A percentile compares a stretch with the other conserved stretches of the same genome.
These are phyloP conservation scores for Saccharomycodes ludwigii DNA, from an alignment of 805 yeast species.

Conservation along the genomic window DNA sequence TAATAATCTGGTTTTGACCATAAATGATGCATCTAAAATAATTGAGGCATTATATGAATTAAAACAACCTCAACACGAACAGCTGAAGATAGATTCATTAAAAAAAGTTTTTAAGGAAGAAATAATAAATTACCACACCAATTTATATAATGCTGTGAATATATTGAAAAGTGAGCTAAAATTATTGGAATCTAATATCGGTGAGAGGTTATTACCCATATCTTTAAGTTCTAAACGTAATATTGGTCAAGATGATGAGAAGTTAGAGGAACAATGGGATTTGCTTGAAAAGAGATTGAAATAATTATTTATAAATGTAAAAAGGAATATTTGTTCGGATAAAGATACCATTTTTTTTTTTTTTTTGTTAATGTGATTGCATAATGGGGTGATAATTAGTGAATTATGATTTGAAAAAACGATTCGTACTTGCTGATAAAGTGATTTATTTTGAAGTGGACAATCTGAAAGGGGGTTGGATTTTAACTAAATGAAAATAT, in stretches of 20 bases:
- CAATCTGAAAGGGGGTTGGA: too few relatives aligned
- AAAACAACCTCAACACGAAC: conserved; percentile 8
- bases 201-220: conserved; percentile 20
- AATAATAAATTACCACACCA: conserved; percentile 15
- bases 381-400: too few relatives aligned
- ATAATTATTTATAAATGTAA: background rate
- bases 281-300: conserved; percentile 9
- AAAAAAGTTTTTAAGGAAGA: conserved; percentile 20
- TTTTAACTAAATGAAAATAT: too few relatives aligned
- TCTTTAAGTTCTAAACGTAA: conserved; percentile 19
- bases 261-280: conserved; percentile 17
- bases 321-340: too few relatives aligned
- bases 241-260: conserved; percentile 22
- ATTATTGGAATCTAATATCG: conserved; percentile 19
- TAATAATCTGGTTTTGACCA: conserved; percentile 13
- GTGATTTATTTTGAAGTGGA: too few relatives aligned
- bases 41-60: conserved; percentile 20
- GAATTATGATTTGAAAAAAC: too few relatives aligned
- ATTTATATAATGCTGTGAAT: conserved; percentile 14
- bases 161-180: conserved; percentile 17
- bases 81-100: conserved; percentile 16
- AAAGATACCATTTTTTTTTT: too few relatives aligned
- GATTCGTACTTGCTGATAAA: too few relatives aligned
- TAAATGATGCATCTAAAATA: conserved; percentile 20
- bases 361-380: too few relatives aligned